phyloP scores from a whole-genome alignment of 2,329 filamentous ascomycete species.

The Talaromyces sp. region DNA sequence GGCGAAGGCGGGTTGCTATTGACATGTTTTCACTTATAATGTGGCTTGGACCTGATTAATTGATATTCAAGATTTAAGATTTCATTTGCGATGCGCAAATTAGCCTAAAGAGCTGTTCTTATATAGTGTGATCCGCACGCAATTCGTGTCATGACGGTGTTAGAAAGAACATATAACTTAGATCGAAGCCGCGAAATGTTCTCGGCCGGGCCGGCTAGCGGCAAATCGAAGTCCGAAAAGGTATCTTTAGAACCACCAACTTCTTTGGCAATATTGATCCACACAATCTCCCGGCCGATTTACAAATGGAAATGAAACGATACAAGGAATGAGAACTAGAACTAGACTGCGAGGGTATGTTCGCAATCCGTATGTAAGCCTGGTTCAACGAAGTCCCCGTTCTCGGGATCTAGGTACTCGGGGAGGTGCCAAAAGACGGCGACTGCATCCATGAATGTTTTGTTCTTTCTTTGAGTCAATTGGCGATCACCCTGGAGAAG shows the following conservation, averaged over 20 bases:
- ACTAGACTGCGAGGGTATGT: not conserved
- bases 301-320: not conserved
- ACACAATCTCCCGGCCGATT: not conserved
- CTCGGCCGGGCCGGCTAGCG: not conserved
- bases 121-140: not conserved
- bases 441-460: not conserved
- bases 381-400: not conserved
- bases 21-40: not conserved
- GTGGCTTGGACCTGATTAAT: not conserved
- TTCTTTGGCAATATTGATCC: not conserved
- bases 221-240: not conserved
- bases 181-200: not conserved
- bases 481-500: not conserved
- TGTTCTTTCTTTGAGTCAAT: not conserved
- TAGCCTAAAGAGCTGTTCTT: not conserved
- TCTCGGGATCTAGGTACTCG: not conserved
- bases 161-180: no score
- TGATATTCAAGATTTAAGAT: not conserved
- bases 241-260: no score
- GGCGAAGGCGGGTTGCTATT: constrained; percentile 20
- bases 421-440: not conserved
- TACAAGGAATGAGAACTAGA: not conserved
- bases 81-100: no score
- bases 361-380: not conserved
- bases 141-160: no score